phyloP scores from a whole-genome alignment of 2,329 filamentous ascomycete genomes.

The Fusarium incarnatum region DNA sequence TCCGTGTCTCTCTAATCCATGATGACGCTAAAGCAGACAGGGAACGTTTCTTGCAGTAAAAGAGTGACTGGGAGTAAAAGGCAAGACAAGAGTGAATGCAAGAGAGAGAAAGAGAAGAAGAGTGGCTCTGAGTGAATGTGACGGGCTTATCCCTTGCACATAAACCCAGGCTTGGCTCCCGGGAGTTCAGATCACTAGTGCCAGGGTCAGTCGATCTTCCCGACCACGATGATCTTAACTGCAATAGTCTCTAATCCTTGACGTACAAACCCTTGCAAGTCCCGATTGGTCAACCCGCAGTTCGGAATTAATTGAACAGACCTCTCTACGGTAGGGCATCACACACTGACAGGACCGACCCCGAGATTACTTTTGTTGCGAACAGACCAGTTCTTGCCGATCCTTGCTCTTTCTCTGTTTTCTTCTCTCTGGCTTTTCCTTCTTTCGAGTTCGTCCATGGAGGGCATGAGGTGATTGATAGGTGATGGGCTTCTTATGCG shows the following conservation, averaged over 20 bases:
- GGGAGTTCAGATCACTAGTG: constrained; percentile 20
- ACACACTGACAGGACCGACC: background rate
- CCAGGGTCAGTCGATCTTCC: constrained; percentile 14
- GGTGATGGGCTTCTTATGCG: constrained; percentile 2
- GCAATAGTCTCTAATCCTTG: background rate
- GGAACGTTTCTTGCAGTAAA: constrained; percentile 12
- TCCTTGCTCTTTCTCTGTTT: background rate
- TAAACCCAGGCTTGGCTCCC: constrained; percentile 14
- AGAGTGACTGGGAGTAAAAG: background rate
- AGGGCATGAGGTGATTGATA: background rate
- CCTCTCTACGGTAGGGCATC: background rate
- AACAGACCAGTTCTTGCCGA: constrained; percentile 12
- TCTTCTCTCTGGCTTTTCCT: background rate
- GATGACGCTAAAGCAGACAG: constrained; percentile 9
- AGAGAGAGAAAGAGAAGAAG: background rate
- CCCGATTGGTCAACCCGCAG: constrained; percentile 35
- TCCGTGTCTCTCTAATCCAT: background rate
- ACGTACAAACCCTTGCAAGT: background rate
- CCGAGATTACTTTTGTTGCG: background rate
- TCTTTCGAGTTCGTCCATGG: background rate
- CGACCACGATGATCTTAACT: constrained; percentile 37
- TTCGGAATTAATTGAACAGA: constrained; percentile 15
- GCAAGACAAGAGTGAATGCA: background rate
- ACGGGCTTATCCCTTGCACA: constrained; percentile 24
- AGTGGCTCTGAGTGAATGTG: background rate